Conservation (phyloP, 169 alveolate species). For the Cryptosporidium felis region DNA sequence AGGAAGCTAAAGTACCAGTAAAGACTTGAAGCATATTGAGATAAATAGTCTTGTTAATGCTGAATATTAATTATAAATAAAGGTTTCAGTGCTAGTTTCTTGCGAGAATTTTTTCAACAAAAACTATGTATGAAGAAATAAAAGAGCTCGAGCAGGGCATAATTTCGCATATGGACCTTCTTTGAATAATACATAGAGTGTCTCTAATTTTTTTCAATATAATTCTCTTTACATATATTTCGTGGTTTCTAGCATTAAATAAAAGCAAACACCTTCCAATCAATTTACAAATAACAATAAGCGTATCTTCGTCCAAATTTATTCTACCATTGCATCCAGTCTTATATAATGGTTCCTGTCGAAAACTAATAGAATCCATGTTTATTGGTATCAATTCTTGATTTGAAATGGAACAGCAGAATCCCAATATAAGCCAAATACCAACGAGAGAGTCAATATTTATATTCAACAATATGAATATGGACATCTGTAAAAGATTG, state of each 20-base stretch:
- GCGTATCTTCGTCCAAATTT: slow-evolving; percentile 14
- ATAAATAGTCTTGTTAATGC: no score
- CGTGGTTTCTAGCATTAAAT: not conserved
- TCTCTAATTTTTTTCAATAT: slow-evolving; percentile 1
- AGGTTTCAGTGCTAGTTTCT: not conserved
- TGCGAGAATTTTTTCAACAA: not conserved
- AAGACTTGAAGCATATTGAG: no score
- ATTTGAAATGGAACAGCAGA: slow-evolving; percentile 34
- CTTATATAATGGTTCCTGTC: not conserved
- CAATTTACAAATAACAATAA: slow-evolving; percentile 8
- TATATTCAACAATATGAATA: not conserved
- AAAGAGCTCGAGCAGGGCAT: slow-evolving; percentile 42
- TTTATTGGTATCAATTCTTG: slow-evolving; percentile 10
- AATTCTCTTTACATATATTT: not conserved
- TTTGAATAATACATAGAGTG: not conserved
- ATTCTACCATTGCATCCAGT: not conserved
- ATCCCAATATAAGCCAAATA: slow-evolving; percentile 35
- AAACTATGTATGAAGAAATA: slow-evolving; percentile 7
- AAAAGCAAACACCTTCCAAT: slow-evolving; percentile 20
- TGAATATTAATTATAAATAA: no score
- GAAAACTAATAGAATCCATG: not conserved
- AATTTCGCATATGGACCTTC: slow-evolving; percentile 51
- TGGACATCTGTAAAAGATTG: slow-evolving; percentile 6
- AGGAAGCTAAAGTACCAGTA: no score
- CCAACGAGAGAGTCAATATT: not conserved